Evolutionary conservation across 495 filamentous ascomycete genomes (phyloP).

Genomic region (Elasticomyces elasticus): DNA sequence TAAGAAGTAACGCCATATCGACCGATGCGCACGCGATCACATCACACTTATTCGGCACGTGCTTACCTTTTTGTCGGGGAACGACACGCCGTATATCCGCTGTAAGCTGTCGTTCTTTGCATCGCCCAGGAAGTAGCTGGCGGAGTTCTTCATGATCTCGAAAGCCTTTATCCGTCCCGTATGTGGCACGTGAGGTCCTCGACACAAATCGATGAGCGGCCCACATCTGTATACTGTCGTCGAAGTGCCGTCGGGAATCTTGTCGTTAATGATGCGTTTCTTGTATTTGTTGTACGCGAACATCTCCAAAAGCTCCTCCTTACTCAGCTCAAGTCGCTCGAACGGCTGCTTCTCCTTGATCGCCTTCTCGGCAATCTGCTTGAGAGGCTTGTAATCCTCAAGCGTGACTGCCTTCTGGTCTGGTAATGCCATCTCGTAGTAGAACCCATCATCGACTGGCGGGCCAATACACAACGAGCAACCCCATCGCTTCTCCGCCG

Average conservation of each 20-base stretch:
- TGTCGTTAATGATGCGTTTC: constrained; percentile 87
- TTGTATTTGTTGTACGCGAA: constrained; percentile 95
- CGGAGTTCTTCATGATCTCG: constrained; percentile 89
- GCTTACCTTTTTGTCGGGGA: constrained; percentile 77
- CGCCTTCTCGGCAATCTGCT: constrained; percentile 60
- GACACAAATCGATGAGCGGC: constrained; percentile 68
- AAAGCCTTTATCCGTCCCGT: constrained; percentile 89
- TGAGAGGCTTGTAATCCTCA: constrained; percentile 69
- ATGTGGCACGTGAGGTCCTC: constrained; percentile 79
- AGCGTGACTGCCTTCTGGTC: constrained; percentile 61
- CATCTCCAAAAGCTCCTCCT: constrained; percentile 88
- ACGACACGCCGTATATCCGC: constrained; percentile 90
- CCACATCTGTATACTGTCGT: constrained; percentile 91
- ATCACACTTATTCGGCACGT: too few species aligned
- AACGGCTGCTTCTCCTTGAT: constrained; percentile 97
- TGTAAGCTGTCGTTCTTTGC: constrained; percentile 86
- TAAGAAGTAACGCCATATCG: too few species aligned
- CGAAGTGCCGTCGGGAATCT: constrained; percentile 74
- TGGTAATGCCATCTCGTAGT: constrained; percentile 91
- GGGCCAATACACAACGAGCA: constrained; percentile 90
- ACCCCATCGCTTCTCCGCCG: constrained; percentile 76
- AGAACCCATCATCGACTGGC: constrained; percentile 87
- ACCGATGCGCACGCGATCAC: too few species aligned
- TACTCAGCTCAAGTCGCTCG: constrained; percentile 76
- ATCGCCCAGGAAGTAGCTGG: constrained; percentile 93